Evolutionary conservation across 2,329 filamentous ascomycete genomes (phyloP), one percentile per base, ranked within the genome.

Genomic region (Aspergillus ochraceus): DNA sequence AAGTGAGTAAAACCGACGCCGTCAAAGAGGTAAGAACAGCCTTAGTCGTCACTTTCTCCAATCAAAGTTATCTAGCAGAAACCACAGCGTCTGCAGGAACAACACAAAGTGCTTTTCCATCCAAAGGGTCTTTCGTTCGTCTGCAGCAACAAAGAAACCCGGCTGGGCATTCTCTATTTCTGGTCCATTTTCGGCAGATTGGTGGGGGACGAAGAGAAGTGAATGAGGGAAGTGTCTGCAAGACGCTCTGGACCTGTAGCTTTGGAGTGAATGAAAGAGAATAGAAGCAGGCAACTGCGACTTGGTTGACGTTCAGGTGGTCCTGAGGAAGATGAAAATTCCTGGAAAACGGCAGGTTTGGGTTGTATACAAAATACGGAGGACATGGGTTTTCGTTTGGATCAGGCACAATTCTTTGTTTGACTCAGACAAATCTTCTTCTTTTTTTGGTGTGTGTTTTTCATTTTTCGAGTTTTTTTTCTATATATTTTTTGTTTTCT

Each of bases 71-170:
- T 6, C 14, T 4, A 6, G 14, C 32, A 36, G 32, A 17, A 17
- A 17, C 11, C 17, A 3, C 5, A 8, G 17, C 6, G 17, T n/a
- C 36, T 42, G 36, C 36, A 42, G 36, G 36, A 42, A 8, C 9
- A 59, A 59, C 17, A 55, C 22, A 55, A 30, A 49, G 45, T 20
- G 24, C 14, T 45, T 53, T 45, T 56, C 9, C 42, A 51, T 20
- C 58, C 54, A 56, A 20, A 60, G 45, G 55, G 50, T 36, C 57
- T 49, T 49, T 49, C 22, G 45, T 52, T 45, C 24, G 46, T 49
- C 36, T 52, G 17, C 19, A 17, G 17, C 36, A 17, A 42, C 36
- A 42, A 42, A 42, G 36, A 42, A 17, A 14, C 5, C 36, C 36
- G 36, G 36, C 36, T 42, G 36, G 17, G 36, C 36, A n/a, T 42